Evolutionary conservation across 2,329 filamentous ascomycete genomes (phyloP).

Genomic region (Teratosphaeria zuluensis): DNA sequence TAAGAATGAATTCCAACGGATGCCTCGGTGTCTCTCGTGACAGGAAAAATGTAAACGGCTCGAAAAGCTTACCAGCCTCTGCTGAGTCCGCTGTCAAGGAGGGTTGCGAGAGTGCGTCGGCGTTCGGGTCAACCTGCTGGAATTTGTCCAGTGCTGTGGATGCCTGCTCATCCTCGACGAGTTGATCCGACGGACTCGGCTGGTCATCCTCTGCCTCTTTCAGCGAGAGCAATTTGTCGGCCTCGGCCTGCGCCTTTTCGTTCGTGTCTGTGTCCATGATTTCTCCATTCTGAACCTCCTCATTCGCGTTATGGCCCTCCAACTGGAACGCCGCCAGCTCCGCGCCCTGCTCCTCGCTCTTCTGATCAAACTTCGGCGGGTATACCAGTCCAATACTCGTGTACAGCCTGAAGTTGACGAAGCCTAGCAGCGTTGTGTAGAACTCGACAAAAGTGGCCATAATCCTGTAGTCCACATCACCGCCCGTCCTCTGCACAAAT

Average conservation of each 20-base stretch:
- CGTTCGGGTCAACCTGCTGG: constrained; percentile 70
- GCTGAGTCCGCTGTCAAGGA: constrained; percentile 46
- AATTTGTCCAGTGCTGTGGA: constrained; percentile 72
- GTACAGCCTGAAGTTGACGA: constrained; percentile 93
- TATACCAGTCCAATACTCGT: constrained; percentile 87
- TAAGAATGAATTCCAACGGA: constrained; percentile 83
- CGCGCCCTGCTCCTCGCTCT: constrained; percentile 78
- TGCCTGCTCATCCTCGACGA: not conserved
- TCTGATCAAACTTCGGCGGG: constrained; percentile 82
- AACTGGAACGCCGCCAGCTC: constrained; percentile 87
- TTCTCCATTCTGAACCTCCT: constrained; percentile 13
- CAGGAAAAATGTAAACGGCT: constrained; percentile 81
- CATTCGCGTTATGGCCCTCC: constrained; percentile 57
- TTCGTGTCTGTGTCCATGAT: constrained; percentile 19
- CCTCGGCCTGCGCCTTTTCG: constrained; percentile 39
- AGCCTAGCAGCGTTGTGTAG: constrained; percentile 91
- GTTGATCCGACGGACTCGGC: constrained; percentile 24
- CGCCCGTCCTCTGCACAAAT: constrained; percentile 90
- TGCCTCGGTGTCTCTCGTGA: constrained; percentile 88
- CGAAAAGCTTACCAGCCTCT: constrained; percentile 68
- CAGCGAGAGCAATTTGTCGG: constrained; percentile 33
- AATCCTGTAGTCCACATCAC: constrained; percentile 94
- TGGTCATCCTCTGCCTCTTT: constrained; percentile 26
- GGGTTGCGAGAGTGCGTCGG: constrained; percentile 79
- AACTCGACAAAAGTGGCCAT: constrained; percentile 99